A percentile compares a stretch with the other conserved stretches of the same genome.
These are phyloP conservation scores for Aurinia saxatilis DNA, from an alignment of 345 rosid species.

Conservation along the genomic window DNA sequence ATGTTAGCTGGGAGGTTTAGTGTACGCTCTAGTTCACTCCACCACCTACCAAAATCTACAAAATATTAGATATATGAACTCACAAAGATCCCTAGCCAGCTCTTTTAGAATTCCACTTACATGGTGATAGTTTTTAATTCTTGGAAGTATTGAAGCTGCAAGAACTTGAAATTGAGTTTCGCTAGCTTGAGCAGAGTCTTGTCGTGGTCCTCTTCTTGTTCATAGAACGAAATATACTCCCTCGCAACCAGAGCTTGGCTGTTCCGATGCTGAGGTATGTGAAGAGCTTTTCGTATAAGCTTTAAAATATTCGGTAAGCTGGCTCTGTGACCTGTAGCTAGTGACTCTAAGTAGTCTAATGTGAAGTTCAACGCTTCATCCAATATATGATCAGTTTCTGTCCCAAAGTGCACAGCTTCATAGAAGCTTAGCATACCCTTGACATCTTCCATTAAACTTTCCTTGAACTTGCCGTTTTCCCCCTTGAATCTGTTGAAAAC, in stretches of 20 bases:
- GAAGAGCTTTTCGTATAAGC: slow-evolving; percentile 1
- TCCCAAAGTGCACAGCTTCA: slow-evolving; percentile 28
- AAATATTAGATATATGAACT: background rate
- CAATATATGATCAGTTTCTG: slow-evolving; percentile 25
- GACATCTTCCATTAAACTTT: slow-evolving; percentile 3
- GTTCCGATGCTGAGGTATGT: slow-evolving; percentile 8
- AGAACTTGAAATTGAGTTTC: slow-evolving; percentile 8
- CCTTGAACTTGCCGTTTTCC: slow-evolving; percentile 12
- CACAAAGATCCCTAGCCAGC: background rate
- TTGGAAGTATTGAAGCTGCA: slow-evolving; percentile 6
- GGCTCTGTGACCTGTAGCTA: background rate
- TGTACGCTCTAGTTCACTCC: background rate
- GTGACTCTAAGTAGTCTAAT: background rate
- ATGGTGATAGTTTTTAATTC: slow-evolving; percentile 10
- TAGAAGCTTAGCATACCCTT: slow-evolving; percentile 32
- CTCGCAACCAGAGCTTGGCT: background rate
- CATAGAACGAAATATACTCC: slow-evolving; percentile 6
- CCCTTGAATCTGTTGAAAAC: slow-evolving; percentile 29
- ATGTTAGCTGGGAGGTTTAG: background rate
- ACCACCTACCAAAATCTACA: slow-evolving; percentile 7
- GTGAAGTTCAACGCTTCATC: slow-evolving; percentile 28
- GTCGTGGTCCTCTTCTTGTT: slow-evolving; percentile 2
- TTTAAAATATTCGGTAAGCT: background rate
- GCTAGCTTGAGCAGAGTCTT: slow-evolving; percentile 1
- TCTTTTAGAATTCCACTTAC: background rate